Evolutionary conservation across 1,284 basidiomycete species (phyloP).

Genomic region (Puccinia polysora): DNA sequence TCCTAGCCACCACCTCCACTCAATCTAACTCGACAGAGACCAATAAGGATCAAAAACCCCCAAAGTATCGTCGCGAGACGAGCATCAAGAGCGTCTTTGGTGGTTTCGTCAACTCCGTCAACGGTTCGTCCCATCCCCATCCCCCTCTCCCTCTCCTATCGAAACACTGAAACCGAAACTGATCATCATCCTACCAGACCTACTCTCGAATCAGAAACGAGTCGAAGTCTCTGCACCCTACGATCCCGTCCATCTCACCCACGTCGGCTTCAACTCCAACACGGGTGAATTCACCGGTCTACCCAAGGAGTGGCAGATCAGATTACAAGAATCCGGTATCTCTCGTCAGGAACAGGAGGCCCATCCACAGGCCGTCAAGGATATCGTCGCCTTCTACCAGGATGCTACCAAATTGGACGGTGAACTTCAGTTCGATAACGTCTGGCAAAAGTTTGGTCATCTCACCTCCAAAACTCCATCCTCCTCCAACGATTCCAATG

Average conservation of each 20-base stretch:
- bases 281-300: constrained; percentile 88
- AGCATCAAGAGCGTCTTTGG: constrained; percentile 54
- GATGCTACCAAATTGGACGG: constrained; percentile 55
- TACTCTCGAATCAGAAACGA: constrained; percentile 72
- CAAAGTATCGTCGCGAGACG: constrained; percentile 31
- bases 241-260: constrained; percentile 98
- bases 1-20: not conserved
- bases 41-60: not conserved
- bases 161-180: not conserved
- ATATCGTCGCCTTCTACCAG: constrained; percentile 98
- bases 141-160: not conserved
- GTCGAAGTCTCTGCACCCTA: constrained; percentile 94
- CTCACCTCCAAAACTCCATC: constrained; percentile 44
- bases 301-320: constrained; percentile 98
- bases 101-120: constrained; percentile 53
- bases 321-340: constrained; percentile 93
- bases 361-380: constrained; percentile 96
- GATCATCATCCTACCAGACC: constrained; percentile 56
- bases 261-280: constrained; percentile 97
- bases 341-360: constrained; percentile 91
- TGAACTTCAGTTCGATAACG: constrained; percentile 48
- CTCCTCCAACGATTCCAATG: constrained; percentile 3
- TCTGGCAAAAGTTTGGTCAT: constrained; percentile 53
- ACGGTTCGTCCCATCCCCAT: constrained; percentile 46
- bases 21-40: constrained; percentile 1